phyloP scores from a whole-genome alignment of 345 rosid species.

The Camelina neglecta region DNA sequence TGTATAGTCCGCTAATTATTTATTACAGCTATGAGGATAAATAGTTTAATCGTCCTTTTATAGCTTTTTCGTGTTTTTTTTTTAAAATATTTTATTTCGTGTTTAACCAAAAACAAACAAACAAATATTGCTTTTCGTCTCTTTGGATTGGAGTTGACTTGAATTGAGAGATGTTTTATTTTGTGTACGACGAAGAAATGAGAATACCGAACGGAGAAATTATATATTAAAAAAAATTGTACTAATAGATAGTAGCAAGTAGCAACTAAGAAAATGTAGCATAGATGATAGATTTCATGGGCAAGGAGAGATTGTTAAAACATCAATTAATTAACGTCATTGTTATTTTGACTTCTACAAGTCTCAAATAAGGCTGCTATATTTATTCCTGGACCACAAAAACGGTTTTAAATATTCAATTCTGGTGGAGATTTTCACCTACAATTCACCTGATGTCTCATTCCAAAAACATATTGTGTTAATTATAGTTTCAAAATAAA shows the following conservation, averaged over 20 bases:
- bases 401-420: background rate
- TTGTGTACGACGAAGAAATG: constrained; percentile 1
- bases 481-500: background rate
- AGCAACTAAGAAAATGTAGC: background rate
- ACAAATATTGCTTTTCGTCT: background rate
- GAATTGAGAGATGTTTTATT: background rate
- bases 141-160: background rate
- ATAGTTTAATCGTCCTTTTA: constrained; percentile 14
- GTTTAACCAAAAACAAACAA: background rate
- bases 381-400: background rate
- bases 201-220: background rate
- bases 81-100: background rate
- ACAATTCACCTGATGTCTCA: constrained; percentile 21
- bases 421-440: constrained; percentile 28
- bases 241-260: background rate
- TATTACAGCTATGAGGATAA: constrained; percentile 11
- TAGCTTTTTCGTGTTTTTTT: constrained; percentile 20
- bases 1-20: constrained; percentile 38
- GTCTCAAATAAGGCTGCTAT: constrained; percentile 39
- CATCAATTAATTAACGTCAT: constrained; percentile 35
- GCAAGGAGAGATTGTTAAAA: constrained; percentile 17
- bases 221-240: background rate
- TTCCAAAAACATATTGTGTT: background rate
- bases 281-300: background rate
- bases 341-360: constrained; percentile 34